These are phyloP conservation scores for Paxillus involutus DNA, from an alignment of 768 basidiomycete species.

Conservation along the genomic window DNA sequence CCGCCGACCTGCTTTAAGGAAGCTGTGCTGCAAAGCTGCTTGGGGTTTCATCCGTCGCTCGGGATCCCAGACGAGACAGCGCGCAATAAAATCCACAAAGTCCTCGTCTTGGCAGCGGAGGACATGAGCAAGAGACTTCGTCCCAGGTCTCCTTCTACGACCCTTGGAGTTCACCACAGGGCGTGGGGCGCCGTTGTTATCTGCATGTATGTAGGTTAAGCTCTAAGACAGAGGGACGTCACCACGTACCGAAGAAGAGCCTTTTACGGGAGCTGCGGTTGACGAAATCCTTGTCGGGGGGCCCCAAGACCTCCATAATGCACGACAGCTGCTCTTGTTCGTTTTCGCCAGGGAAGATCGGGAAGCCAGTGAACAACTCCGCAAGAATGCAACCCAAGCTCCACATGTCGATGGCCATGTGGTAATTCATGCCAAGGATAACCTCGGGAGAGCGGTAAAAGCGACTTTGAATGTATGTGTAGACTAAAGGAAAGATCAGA, in stretches of 20 bases:
- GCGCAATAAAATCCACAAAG: conserved; percentile 95
- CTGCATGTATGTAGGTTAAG: conserved; percentile 40
- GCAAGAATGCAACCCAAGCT: conserved; percentile 97
- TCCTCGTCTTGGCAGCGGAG: conserved; percentile 91
- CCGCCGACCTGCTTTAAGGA: conserved; percentile 69
- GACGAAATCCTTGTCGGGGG: conserved; percentile 93
- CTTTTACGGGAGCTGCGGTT: conserved; percentile 93
- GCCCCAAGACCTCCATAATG: conserved; percentile 98
- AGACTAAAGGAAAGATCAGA: conserved; percentile 56
- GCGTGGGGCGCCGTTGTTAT: conserved; percentile 89
- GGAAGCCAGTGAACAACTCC: conserved; percentile 95
- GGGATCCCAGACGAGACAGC: conserved; percentile 98
- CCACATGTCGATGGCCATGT: conserved; percentile 99
- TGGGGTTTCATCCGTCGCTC: conserved; percentile 94
- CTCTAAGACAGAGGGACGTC: not conserved
- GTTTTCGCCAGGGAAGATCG: conserved; percentile 98
- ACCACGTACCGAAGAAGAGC: conserved; percentile 85
- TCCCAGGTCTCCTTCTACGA: conserved; percentile 85
- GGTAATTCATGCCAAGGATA: conserved; percentile 98
- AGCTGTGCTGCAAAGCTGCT: conserved; percentile 88
- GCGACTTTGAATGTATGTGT: conserved; percentile 98
- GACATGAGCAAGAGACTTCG: conserved; percentile 87
- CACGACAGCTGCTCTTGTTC: conserved; percentile 98
- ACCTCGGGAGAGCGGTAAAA: conserved; percentile 99
- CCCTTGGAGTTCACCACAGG: conserved; percentile 97